Evolutionary conservation across 1,284 basidiomycete genomes (phyloP).

Genomic region (Heterobasidion occidentale): DNA sequence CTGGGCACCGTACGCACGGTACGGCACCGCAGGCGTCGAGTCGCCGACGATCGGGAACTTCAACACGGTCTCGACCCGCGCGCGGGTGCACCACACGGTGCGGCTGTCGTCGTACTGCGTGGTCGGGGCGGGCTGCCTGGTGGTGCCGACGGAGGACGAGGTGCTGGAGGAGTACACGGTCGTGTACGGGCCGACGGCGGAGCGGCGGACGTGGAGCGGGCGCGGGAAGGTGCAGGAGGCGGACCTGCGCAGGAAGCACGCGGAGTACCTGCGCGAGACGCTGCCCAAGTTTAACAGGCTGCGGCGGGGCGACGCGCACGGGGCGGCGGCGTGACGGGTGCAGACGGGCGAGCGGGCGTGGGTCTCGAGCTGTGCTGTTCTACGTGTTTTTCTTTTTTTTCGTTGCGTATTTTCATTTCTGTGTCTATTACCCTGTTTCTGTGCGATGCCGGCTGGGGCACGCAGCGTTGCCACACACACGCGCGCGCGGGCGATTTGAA

Average conservation of each 20-base stretch:
- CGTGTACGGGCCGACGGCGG: slow-evolving; percentile 71
- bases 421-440: neutral
- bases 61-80: slow-evolving; percentile 80
- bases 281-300: slow-evolving; percentile 81
- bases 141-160: slow-evolving; percentile 71
- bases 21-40: slow-evolving; percentile 60
- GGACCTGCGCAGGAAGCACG: slow-evolving; percentile 80
- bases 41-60: slow-evolving; percentile 73
- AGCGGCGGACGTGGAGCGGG: slow-evolving; percentile 78
- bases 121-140: slow-evolving; percentile 71
- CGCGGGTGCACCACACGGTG: slow-evolving; percentile 74
- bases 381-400: neutral
- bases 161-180: slow-evolving; percentile 80
- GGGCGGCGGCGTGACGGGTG: slow-evolving; percentile 3
- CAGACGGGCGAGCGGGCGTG: neutral
- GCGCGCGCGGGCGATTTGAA: no score
- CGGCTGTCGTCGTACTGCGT: slow-evolving; percentile 74
- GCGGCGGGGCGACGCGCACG: slow-evolving; percentile 44
- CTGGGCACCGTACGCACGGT: neutral
- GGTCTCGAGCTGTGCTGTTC: neutral
- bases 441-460: neutral
- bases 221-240: slow-evolving; percentile 78
- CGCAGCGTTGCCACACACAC: no score
- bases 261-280: slow-evolving; percentile 86
- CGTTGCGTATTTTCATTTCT: neutral